A percentile compares a stretch with the other conserved stretches of the same genome.
Conservation (phyloP, 768 basidiomycete species). For the Arthromyces matolae region DNA sequence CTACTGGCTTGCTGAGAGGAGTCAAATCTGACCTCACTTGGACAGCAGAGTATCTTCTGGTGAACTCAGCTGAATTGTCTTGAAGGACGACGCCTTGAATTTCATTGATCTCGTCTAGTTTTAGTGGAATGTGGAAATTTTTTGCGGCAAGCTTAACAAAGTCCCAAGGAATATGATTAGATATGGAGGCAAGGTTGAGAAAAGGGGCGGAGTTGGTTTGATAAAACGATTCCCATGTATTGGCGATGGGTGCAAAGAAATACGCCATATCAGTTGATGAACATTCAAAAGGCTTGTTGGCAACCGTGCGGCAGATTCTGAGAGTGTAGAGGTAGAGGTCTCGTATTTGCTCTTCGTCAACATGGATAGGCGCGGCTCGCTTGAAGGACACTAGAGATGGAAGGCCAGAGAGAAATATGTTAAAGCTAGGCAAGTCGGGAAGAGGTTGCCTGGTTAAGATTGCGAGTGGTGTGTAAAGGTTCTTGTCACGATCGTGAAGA, state of each 20-base stretch:
- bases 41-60: slow-evolving; percentile 60
- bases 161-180: slow-evolving; percentile 60
- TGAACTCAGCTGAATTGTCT: slow-evolving; percentile 75
- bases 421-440: slow-evolving; percentile 52
- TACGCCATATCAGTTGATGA: slow-evolving; percentile 52
- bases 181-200: slow-evolving; percentile 34
- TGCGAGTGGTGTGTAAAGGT: slow-evolving; percentile 53
- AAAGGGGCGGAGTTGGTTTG: slow-evolving; percentile 10
- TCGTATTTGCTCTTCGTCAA: slow-evolving; percentile 44
- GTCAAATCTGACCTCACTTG: slow-evolving; percentile 62
- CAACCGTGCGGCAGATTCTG: slow-evolving; percentile 55
- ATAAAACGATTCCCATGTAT: slow-evolving; percentile 32
- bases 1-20: slow-evolving; percentile 66
- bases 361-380: slow-evolving; percentile 45
- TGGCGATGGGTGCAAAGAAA: slow-evolving; percentile 60
- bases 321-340: slow-evolving; percentile 59
- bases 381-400: slow-evolving; percentile 39
- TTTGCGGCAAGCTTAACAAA: slow-evolving; percentile 48
- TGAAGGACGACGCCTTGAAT: slow-evolving; percentile 67
- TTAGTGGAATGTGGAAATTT: slow-evolving; percentile 50
- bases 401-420: slow-evolving; percentile 54
- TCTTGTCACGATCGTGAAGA: slow-evolving; percentile 25
- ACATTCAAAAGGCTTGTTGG: slow-evolving; percentile 69
- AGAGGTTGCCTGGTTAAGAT: slow-evolving; percentile 67
- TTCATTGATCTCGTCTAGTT: slow-evolving; percentile 36